Percentiles rank a stretch among this genome's conserved stretches.
Conservation (phyloP, 805 yeast species). For the Metschnikowia henanensis region DNA sequence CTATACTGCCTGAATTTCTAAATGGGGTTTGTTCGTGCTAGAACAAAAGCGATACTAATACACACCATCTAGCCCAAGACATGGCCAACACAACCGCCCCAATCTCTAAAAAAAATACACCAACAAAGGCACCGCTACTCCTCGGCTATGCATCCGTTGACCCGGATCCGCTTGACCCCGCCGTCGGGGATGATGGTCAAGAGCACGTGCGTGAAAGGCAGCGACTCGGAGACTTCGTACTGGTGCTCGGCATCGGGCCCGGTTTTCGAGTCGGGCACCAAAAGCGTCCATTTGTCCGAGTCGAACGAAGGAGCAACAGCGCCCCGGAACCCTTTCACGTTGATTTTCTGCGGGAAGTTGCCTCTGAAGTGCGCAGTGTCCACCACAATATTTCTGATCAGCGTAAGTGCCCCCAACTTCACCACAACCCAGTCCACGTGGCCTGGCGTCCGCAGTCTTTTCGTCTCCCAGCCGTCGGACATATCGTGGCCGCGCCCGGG, state of each 20-base stretch:
- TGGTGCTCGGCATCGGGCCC: conserved; percentile 83
- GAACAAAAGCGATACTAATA: too few species aligned
- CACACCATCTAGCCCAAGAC: too few species aligned
- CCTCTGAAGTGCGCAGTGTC: conserved; percentile 97
- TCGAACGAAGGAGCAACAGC: conserved; percentile 39
- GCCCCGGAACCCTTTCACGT: conserved; percentile 59
- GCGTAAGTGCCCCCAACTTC: conserved; percentile 67
- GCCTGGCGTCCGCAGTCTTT: conserved; percentile 77
- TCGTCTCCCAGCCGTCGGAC: conserved; percentile 99
- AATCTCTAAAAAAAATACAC: too few species aligned
- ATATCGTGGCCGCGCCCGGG: conserved; percentile 96
- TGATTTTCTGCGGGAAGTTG: conserved; percentile 83
- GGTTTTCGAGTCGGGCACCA: conserved; percentile 72
- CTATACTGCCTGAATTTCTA: too few species aligned
- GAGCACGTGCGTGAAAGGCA: conserved; percentile 64
- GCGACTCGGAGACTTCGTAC: conserved; percentile 36
- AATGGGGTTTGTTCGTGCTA: too few species aligned
- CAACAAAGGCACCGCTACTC: not conserved
- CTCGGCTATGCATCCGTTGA: conserved; percentile 56
- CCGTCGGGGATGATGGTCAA: conserved; percentile 93
- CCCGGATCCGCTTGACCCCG: conserved; percentile 89
- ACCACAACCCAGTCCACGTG: conserved; percentile 93
- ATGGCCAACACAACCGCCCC: not conserved
- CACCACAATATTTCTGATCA: conserved; percentile 59
- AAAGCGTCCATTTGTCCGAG: conserved; percentile 54